Conservation (phyloP, 352 stramenopile genomes). For the Thalassiosira livingstoniorum region DNA sequence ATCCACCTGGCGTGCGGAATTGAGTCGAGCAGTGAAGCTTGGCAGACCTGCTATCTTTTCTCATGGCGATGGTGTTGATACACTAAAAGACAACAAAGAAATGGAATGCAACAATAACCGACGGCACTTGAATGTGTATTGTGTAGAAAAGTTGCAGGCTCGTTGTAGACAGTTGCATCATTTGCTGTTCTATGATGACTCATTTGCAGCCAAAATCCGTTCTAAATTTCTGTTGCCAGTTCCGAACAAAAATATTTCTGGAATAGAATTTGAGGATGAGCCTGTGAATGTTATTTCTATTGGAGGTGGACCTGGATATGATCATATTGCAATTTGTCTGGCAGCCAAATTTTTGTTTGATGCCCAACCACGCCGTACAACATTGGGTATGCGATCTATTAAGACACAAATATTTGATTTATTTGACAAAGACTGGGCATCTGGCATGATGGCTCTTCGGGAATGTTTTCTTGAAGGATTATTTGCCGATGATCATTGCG, state of each 20-base stretch:
- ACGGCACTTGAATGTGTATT: constrained; percentile 4
- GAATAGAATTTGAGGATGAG: neutral
- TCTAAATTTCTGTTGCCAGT: constrained; percentile 13
- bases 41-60: constrained; percentile 28
- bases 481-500: neutral
- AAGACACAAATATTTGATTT: constrained; percentile 28
- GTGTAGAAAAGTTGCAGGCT: constrained; percentile 18
- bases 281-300: constrained; percentile 7
- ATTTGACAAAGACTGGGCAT: constrained; percentile 22
- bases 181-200: constrained; percentile 25
- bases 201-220: constrained; percentile 1
- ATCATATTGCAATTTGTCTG: constrained; percentile 28
- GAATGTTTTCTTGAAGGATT: constrained; percentile 12
- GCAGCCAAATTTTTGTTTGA: constrained; percentile 18
- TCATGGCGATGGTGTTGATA: neutral
- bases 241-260: neutral
- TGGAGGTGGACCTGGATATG: constrained; percentile 27
- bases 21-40: constrained; percentile 11
- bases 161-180: constrained; percentile 28
- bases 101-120: neutral
- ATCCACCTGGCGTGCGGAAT: constrained; percentile 13
- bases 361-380: neutral
- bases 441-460: constrained; percentile 3
- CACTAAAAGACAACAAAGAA: no score
- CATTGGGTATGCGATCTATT: neutral